A percentile compares a stretch with the other conserved stretches of the same genome.
Conservation (phyloP, 1,284 basidiomycete species). For the Sporisorium exsertum region DNA sequence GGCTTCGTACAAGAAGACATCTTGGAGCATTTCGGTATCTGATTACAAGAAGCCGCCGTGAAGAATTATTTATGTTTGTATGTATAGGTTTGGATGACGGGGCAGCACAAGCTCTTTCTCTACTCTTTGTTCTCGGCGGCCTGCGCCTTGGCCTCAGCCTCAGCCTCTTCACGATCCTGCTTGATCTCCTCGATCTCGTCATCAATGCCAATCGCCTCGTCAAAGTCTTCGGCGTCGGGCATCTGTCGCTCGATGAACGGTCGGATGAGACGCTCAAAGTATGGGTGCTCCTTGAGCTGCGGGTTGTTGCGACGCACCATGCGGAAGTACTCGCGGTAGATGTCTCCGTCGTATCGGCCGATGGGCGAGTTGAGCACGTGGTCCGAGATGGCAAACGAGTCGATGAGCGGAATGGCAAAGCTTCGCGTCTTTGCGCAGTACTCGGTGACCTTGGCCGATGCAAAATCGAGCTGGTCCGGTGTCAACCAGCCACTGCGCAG, state of each 20-base stretch:
- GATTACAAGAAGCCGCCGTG: neutral
- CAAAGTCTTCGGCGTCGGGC: conserved; percentile 69
- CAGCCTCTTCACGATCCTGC: conserved; percentile 65
- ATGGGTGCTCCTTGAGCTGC: conserved; percentile 71
- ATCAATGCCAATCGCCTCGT: conserved; percentile 71
- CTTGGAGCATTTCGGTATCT: neutral
- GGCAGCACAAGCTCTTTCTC: too few species aligned
- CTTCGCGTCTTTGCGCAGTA: conserved; percentile 72
- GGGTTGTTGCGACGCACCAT: conserved; percentile 66
- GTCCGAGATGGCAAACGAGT: conserved; percentile 73
- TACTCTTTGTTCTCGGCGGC: conserved; percentile 35
- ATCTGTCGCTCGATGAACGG: conserved; percentile 72
- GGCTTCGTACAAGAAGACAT: neutral
- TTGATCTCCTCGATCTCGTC: conserved; percentile 71
- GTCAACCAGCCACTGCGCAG: conserved; percentile 71
- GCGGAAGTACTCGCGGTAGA: conserved; percentile 66
- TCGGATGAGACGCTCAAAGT: conserved; percentile 74
- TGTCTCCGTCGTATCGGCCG: conserved; percentile 68
- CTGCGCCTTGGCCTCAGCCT: conserved; percentile 49
- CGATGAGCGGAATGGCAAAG: conserved; percentile 72
- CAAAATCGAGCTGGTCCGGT: conserved; percentile 71
- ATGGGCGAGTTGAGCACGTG: conserved; percentile 75
- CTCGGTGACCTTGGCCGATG: conserved; percentile 71
- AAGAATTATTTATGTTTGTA: too few species aligned
- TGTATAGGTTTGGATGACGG: too few species aligned